A percentile compares a stretch with the other conserved stretches of the same genome.
phyloP scores from a whole-genome alignment of 2,329 filamentous ascomycete species.

The Fusarium cicatricum region DNA sequence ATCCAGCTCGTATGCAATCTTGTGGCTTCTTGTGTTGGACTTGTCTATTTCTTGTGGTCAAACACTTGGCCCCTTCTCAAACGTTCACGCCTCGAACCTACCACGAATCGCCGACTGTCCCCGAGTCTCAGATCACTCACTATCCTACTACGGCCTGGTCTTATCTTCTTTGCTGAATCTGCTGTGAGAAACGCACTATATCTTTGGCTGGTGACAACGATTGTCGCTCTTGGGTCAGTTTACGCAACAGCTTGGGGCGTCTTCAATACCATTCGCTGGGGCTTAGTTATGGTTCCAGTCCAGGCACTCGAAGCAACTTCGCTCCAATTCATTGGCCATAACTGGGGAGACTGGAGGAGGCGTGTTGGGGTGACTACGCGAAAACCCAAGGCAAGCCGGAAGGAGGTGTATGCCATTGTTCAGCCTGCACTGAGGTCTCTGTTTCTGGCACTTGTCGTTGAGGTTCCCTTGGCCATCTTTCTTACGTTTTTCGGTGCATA shows the following conservation, averaged over 20 bases:
- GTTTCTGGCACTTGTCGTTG: constrained; percentile 61
- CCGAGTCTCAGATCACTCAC: constrained; percentile 56
- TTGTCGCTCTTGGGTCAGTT: constrained; percentile 67
- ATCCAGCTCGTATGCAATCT: constrained; percentile 70
- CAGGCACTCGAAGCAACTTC: constrained; percentile 71
- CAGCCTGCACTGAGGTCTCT: constrained; percentile 63
- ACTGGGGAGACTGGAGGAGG: constrained; percentile 64
- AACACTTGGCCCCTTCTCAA: constrained; percentile 40
- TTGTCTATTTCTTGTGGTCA: constrained; percentile 66
- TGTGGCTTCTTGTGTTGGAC: constrained; percentile 60
- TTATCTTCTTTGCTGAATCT: constrained; percentile 69
- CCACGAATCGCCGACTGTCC: constrained; percentile 11
- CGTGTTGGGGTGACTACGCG: constrained; percentile 35
- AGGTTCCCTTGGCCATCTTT: constrained; percentile 69
- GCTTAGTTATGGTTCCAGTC: constrained; percentile 77
- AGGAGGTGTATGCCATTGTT: constrained; percentile 49
- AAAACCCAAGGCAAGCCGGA: constrained; percentile 25
- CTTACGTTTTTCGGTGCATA: constrained; percentile 66
- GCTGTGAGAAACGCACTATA: constrained; percentile 74
- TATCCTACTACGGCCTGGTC: constrained; percentile 64
- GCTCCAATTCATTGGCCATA: constrained; percentile 71
- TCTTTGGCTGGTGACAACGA: constrained; percentile 72
- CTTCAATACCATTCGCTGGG: constrained; percentile 79
- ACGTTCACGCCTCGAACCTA: background rate
- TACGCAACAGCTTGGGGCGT: constrained; percentile 79